A percentile compares a stretch with the other conserved stretches of the same genome.
phyloP scores from a whole-genome alignment of 768 basidiomycete species.

The Lanmaoa rubissima region DNA sequence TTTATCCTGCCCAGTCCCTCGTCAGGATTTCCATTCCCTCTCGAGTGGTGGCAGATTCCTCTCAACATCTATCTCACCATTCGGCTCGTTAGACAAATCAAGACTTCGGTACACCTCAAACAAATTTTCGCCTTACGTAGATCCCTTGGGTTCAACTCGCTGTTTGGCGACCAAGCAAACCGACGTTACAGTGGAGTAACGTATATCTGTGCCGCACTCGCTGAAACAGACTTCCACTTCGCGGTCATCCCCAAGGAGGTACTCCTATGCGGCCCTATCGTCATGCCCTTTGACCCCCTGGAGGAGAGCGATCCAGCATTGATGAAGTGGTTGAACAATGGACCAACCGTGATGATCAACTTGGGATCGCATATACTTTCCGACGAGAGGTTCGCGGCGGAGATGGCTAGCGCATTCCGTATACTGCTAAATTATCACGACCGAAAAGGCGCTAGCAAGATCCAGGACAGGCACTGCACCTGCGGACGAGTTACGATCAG shows the following conservation, averaged over 20 bases:
- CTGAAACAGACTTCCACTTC: constrained; percentile 1
- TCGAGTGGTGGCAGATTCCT: constrained; percentile 16
- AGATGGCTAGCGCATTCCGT: constrained; percentile 6
- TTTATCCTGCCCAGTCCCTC: neutral
- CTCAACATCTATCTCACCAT: constrained; percentile 10
- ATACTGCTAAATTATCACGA: constrained; percentile 3
- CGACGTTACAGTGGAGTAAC: neutral
- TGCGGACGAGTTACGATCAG: neutral
- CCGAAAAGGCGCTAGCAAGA: neutral
- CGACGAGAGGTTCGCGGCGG: neutral
- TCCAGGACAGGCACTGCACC: neutral
- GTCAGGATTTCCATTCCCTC: constrained; percentile 11
- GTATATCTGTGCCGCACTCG: constrained; percentile 1
- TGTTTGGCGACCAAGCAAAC: neutral
- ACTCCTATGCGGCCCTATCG: constrained; percentile 5
- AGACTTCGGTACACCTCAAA: no score
- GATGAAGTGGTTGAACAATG: constrained; percentile 8
- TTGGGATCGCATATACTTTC: constrained; percentile 3
- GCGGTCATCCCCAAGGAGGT: constrained; percentile 10
- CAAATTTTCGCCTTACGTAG: neutral
- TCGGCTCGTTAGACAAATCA: neutral
- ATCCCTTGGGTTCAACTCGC: constrained; percentile 2
- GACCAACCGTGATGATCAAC: constrained; percentile 12
- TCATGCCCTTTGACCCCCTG: constrained; percentile 4
- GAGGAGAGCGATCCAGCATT: constrained; percentile 7